Percentiles rank a stretch among this genome's conserved stretches.
These are phyloP conservation scores for Penicillium cosmopolitanum DNA, from an alignment of 495 filamentous ascomycete species.

Conservation along the genomic window DNA sequence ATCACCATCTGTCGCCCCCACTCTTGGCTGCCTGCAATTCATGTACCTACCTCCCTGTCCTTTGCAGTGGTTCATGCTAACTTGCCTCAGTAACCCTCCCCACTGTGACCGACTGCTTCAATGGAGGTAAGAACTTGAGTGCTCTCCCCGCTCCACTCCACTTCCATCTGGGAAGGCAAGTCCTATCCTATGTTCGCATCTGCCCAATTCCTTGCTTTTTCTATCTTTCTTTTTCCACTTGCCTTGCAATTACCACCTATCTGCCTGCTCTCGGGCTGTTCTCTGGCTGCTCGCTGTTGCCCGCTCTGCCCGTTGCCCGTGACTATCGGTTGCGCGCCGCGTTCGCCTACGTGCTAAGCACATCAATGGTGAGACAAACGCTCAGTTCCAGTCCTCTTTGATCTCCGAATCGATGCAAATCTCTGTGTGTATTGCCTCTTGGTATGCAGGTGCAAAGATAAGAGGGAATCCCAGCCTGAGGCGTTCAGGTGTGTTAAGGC, in stretches of 20 bases:
- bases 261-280: not conserved
- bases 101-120: slow-evolving; percentile 1
- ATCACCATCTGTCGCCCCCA: not conserved
- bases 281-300: not conserved
- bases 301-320: slow-evolving; percentile 2
- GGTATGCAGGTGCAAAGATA: slow-evolving; percentile 11
- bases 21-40: not conserved
- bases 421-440: slow-evolving; percentile 2
- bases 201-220: slow-evolving; percentile 5
- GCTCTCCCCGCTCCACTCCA: not conserved
- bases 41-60: not conserved
- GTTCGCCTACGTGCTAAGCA: slow-evolving; percentile 13
- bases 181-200: not conserved
- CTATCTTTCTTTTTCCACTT: not conserved
- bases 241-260: not conserved
- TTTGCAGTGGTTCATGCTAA: not conserved
- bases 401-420: slow-evolving; percentile 12
- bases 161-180: not conserved
- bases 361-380: slow-evolving; percentile 29
- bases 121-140: slow-evolving; percentile 2
- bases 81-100: slow-evolving; percentile 6
- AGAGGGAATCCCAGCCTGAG: slow-evolving; percentile 6
- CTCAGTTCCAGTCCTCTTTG: slow-evolving; percentile 19
- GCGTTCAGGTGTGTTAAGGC: slow-evolving; percentile 2
- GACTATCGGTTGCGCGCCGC: slow-evolving; percentile 8